Evolutionary conservation across 106 monocot genomes (phyloP).

Genomic region (Hemerocallis citrina): DNA sequence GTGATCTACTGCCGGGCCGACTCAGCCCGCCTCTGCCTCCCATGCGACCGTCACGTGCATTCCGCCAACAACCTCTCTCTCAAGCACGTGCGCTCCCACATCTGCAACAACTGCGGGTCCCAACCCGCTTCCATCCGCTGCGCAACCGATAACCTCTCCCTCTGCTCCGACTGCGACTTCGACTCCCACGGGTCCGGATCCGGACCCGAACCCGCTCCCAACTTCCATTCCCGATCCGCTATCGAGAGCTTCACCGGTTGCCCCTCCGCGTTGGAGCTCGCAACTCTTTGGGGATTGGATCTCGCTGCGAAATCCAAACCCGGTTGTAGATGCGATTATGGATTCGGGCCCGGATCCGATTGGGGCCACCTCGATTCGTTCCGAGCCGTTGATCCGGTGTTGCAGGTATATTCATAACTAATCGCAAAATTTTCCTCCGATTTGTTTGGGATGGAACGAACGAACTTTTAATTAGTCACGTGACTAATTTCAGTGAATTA

Average conservation of each 20-base stretch:
- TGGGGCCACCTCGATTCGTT: constrained; percentile 2
- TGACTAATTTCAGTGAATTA: too few species aligned
- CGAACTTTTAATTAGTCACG: too few species aligned
- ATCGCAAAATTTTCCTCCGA: too few species aligned
- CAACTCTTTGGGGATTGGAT: constrained; percentile 44
- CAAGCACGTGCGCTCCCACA: constrained; percentile 64
- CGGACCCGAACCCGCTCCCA: neutral
- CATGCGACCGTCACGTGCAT: constrained; percentile 74
- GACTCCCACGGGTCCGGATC: constrained; percentile 10
- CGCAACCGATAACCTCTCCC: constrained; percentile 23
- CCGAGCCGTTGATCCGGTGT: constrained; percentile 10
- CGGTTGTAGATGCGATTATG: neutral
- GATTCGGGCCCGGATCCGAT: neutral
- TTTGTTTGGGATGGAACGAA: too few species aligned
- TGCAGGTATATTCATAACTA: constrained; percentile 2
- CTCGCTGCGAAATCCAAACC: constrained; percentile 15
- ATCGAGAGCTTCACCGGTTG: constrained; percentile 64
- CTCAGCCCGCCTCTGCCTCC: constrained; percentile 57
- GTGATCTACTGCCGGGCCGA: constrained; percentile 67
- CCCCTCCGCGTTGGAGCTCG: constrained; percentile 52
- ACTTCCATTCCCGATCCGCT: neutral
- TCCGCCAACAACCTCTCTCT: constrained; percentile 56
- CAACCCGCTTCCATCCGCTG: constrained; percentile 29
- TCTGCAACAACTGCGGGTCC: constrained; percentile 51
- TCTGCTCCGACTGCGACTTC: constrained; percentile 61